Base-by-base conservation (phyloP, 306 rosid species). In the Alnus rubra region DNA sequence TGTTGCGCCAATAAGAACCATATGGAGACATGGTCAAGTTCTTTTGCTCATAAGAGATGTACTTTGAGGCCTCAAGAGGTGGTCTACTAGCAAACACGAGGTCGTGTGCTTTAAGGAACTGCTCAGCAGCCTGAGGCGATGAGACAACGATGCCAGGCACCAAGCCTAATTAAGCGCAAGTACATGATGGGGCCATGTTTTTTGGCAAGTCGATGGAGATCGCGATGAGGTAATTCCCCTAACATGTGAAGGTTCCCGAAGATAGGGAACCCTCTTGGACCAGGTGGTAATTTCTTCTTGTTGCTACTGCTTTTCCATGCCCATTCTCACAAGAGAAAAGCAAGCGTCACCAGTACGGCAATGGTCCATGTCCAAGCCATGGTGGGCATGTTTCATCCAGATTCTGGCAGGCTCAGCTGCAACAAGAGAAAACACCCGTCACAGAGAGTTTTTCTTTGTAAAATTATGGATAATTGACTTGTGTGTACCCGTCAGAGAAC, bases 251-350 rank as follows among this genome's bases (percentile, higher is more conserved):
- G 87, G 82, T 80, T 82, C 37, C 37, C 7, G 33, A 92, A 42
- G 73, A 92, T 69, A 1, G 93, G 96, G 3, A 88, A 79, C 39
- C 97, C 93, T 74, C 14, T 89, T 1, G 96, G 96, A 79, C 97
- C 93, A 4, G 91, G 96, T 59, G 97, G 96, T 69, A 88, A 72
- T 62, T 35, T 84, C 33, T 70, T 84, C 15, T 65, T 30, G 37
- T 78, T 87, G 6, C 59, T 81, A 3, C 3, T 80, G 82, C 50
- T 74, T 83, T 69, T 71, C 80, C 75, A 53, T 50, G 74, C 70
- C 80, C 86, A 60, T 31, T 75, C 49, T 49, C n/a, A 11, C 1
- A 85, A 77, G 48, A 87, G 10, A 76, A 0, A 81, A 79, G 79
- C 42, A 53, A 92, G 54, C 69, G 68, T 80, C 71, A 77, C 28